These are phyloP conservation scores for Fomitopsis pulvina DNA, from an alignment of 768 basidiomycete species.

Conservation along the genomic window DNA sequence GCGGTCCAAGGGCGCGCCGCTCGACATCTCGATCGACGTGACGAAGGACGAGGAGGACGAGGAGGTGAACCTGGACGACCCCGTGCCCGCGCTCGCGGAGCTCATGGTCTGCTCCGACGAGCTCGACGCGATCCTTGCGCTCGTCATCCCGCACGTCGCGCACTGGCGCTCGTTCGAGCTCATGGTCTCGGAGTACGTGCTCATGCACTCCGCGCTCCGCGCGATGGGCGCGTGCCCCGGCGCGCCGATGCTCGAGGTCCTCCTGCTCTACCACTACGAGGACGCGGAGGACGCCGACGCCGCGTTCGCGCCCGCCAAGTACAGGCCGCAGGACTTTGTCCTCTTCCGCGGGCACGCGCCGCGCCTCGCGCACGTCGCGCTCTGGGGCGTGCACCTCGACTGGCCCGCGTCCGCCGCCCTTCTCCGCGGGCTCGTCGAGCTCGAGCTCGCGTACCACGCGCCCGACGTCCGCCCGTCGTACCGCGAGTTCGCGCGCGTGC, in stretches of 20 bases:
- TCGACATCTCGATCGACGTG: constrained; percentile 43
- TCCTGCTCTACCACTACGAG: constrained; percentile 54
- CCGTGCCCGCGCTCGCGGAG: constrained; percentile 5
- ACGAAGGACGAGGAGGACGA: constrained; percentile 18
- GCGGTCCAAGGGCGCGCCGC: constrained; percentile 47
- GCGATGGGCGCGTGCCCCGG: constrained; percentile 29
- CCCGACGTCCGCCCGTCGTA: constrained; percentile 59
- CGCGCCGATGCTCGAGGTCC: constrained; percentile 47
- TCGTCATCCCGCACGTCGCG: constrained; percentile 45
- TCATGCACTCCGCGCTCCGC: constrained; percentile 31
- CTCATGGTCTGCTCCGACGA: constrained; percentile 9
- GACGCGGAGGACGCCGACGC: constrained; percentile 31
- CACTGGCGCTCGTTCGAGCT: constrained; percentile 51
- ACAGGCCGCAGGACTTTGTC: constrained; percentile 36
- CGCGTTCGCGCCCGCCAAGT: constrained; percentile 24
- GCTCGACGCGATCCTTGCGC: constrained; percentile 18
- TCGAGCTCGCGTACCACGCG: constrained; percentile 59
- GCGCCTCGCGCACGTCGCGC: constrained; percentile 35
- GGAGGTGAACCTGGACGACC: constrained; percentile 9
- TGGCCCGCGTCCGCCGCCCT: constrained; percentile 47
- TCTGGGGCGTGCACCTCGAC: constrained; percentile 69
- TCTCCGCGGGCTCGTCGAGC: constrained; percentile 37
- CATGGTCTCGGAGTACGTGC: constrained; percentile 34
- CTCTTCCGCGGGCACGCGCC: constrained; percentile 52
- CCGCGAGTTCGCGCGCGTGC: constrained; percentile 42